Evolutionary conservation across 2,329 filamentous ascomycete species (phyloP).

Genomic region (Pestalotiopsis sp.): DNA sequence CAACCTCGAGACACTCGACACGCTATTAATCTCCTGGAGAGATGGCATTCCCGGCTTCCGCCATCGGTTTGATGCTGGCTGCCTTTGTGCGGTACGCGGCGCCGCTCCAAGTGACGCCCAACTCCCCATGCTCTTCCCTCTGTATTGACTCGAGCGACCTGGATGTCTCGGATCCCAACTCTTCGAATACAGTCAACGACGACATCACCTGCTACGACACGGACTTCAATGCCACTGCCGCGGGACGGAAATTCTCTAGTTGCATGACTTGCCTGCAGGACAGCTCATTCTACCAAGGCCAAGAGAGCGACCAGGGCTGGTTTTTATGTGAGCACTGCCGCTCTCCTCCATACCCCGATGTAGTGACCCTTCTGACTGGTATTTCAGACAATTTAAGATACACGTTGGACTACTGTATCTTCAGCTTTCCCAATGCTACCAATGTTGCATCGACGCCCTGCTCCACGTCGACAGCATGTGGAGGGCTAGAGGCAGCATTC

Average conservation of each 20-base stretch:
- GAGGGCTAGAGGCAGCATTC: conserved; percentile 43
- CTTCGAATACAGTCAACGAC: conserved; percentile 43
- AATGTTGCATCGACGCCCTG: conserved; percentile 49
- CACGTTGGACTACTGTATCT: conserved; percentile 53
- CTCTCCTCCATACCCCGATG: background rate
- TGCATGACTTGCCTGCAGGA: conserved; percentile 57
- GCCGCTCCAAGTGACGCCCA: conserved; percentile 52
- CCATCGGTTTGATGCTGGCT: conserved; percentile 23
- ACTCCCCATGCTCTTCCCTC: conserved; percentile 55
- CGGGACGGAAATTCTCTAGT: conserved; percentile 48
- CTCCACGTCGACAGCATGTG: conserved; percentile 53
- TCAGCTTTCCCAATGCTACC: conserved; percentile 52
- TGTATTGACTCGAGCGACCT: conserved; percentile 46
- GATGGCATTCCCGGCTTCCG: conserved; percentile 27
- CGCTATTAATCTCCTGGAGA: conserved; percentile 18
- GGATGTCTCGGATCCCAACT: conserved; percentile 47
- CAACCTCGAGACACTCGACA: background rate
- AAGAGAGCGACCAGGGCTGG: conserved; percentile 57
- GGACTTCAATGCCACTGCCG: conserved; percentile 38
- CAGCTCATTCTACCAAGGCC: conserved; percentile 48
- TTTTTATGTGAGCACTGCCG: conserved; percentile 52
- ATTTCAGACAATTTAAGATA: conserved; percentile 56
- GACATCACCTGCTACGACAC: conserved; percentile 52
- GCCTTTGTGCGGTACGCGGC: conserved; percentile 19
- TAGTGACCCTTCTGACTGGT: conserved; percentile 7